Evolutionary conservation across 1,284 basidiomycete species (phyloP).

Genomic region (Stygiomarasmius scandens): DNA sequence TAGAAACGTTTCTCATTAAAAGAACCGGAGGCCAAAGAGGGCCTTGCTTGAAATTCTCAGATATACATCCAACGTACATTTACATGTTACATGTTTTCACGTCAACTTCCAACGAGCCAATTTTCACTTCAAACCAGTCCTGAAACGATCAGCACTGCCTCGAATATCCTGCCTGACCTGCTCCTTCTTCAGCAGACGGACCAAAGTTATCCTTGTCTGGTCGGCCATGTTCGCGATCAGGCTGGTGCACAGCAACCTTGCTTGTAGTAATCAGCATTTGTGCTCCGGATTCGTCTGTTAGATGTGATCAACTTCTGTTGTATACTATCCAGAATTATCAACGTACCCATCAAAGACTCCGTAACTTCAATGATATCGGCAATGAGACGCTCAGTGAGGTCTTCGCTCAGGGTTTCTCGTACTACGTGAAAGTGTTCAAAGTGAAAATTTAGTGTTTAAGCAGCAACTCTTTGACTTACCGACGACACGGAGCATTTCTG

Average conservation of each 20-base stretch:
- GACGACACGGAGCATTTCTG: conserved; percentile 66
- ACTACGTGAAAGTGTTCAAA: too few relatives aligned
- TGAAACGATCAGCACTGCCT: conserved; percentile 33
- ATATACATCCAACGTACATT: too few relatives aligned
- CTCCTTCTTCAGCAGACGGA: conserved; percentile 20
- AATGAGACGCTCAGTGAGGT: conserved; percentile 46
- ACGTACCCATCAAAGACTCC: conserved; percentile 40
- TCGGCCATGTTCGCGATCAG: conserved; percentile 38
- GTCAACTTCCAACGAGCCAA: too few relatives aligned
- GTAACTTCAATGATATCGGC: conserved; percentile 45
- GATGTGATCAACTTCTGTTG: too few relatives aligned
- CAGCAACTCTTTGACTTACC: conserved; percentile 27
- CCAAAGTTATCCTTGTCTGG: conserved; percentile 40
- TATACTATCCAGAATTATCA: too few relatives aligned
- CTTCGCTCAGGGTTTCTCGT: conserved; percentile 54
- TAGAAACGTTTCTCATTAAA: conserved; percentile 7
- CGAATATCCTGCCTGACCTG: conserved; percentile 34
- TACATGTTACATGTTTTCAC: too few relatives aligned
- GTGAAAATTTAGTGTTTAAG: too few relatives aligned
- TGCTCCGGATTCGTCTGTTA: conserved; percentile 11
- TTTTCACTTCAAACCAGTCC: too few relatives aligned
- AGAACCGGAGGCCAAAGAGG: not conserved
- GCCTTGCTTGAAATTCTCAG: not conserved
- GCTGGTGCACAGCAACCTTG: conserved; percentile 26
- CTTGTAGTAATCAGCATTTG: conserved; percentile 6